phyloP scores from a whole-genome alignment of 2,329 filamentous ascomycete genomes.

The Epichloe elymi region DNA sequence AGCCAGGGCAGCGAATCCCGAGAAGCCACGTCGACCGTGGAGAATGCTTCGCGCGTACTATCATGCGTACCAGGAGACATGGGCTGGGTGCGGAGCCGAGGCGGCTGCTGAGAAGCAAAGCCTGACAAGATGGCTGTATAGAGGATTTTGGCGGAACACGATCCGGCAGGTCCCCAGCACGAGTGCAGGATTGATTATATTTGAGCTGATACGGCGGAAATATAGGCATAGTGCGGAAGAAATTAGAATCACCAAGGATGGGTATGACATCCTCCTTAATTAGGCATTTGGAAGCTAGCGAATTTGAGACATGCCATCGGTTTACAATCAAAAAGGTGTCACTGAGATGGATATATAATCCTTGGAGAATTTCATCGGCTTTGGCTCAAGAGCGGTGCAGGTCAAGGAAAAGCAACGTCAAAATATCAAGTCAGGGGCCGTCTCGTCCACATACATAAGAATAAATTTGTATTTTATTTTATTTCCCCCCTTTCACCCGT shows the following conservation, averaged over 20 bases:
- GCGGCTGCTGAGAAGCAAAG: constrained; percentile 43
- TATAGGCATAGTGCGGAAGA: constrained; percentile 51
- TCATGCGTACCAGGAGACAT: constrained; percentile 56
- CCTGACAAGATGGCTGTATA: constrained; percentile 52
- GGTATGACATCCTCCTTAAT: constrained; percentile 55
- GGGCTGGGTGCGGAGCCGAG: constrained; percentile 43
- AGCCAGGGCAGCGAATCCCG: constrained; percentile 16
- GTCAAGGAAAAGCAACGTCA: no score
- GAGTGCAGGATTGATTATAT: constrained; percentile 64
- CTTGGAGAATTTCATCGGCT: no score
- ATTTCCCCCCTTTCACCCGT: no score
- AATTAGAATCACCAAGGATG: constrained; percentile 52
- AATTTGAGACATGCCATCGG: not conserved
- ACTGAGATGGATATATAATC: no score
- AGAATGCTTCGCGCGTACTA: constrained; percentile 53
- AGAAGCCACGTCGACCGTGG: constrained; percentile 25
- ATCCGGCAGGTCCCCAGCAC: constrained; percentile 65
- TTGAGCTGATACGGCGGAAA: constrained; percentile 61
- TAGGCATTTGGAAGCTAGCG: constrained; percentile 5
- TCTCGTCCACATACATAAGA: no score
- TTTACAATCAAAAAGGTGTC: not conserved
- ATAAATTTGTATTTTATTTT: no score
- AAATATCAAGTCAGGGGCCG: no score
- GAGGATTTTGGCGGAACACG: constrained; percentile 59
- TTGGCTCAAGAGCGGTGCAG: no score